Evolutionary conservation across 768 basidiomycete species (phyloP).

Genomic region (Pulveroboletus sp.): DNA sequence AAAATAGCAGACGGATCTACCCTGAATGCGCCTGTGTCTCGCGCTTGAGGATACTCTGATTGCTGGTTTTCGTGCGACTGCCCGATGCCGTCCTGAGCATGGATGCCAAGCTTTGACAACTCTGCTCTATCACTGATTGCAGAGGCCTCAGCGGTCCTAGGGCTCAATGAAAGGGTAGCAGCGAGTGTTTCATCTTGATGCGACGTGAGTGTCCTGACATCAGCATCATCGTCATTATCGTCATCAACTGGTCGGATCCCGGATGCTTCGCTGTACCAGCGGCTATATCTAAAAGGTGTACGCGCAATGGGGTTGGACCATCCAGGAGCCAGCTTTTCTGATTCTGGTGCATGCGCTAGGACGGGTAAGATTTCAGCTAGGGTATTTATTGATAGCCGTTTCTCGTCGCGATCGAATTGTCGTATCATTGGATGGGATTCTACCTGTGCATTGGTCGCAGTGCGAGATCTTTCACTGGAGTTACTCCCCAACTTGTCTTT

Average conservation of each 20-base stretch:
- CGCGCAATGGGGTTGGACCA: slow-evolving; percentile 25
- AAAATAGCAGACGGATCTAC: slow-evolving; percentile 37
- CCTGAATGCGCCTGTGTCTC: slow-evolving; percentile 43
- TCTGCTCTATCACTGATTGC: not conserved
- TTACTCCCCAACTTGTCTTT: slow-evolving; percentile 20
- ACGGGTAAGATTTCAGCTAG: slow-evolving; percentile 17
- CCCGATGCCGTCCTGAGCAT: slow-evolving; percentile 5
- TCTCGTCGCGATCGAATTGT: slow-evolving; percentile 25
- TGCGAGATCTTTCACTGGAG: slow-evolving; percentile 18
- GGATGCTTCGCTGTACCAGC: slow-evolving; percentile 2
- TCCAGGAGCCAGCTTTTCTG: slow-evolving; percentile 32
- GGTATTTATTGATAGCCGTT: slow-evolving; percentile 23
- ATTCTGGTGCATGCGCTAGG: slow-evolving; percentile 21
- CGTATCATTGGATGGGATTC: slow-evolving; percentile 22
- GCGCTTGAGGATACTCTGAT: slow-evolving; percentile 33
- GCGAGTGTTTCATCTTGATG: slow-evolving; percentile 34
- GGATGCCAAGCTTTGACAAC: slow-evolving; percentile 2
- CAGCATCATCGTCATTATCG: slow-evolving; percentile 24
- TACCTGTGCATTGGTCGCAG: slow-evolving; percentile 2
- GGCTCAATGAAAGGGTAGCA: slow-evolving; percentile 42
- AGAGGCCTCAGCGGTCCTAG: slow-evolving; percentile 36
- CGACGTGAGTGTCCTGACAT: slow-evolving; percentile 29
- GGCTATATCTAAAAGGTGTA: slow-evolving; percentile 10
- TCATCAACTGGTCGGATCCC: slow-evolving; percentile 16
- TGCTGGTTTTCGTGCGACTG: slow-evolving; percentile 1